These are phyloP conservation scores for Parietaria judaica DNA, from an alignment of 306 rosid species.

Conservation along the genomic window DNA sequence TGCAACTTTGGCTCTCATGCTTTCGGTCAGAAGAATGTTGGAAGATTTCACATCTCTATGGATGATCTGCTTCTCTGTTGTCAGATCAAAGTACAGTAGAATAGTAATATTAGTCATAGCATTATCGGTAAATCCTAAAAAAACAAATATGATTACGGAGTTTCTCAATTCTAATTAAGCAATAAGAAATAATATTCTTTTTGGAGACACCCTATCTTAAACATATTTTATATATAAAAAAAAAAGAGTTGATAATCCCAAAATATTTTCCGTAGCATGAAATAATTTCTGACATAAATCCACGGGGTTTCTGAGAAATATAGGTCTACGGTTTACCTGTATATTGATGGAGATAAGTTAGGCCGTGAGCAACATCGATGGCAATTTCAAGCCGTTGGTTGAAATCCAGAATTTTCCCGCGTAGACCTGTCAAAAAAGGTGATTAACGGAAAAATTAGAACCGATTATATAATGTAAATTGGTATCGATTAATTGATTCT, in stretches of 20 bases:
- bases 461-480: constrained; percentile 12
- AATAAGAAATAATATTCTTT: too few species aligned
- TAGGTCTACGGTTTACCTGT: constrained; percentile 45
- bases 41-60: constrained; percentile 96
- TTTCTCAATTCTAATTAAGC: too few species aligned
- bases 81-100: constrained; percentile 19
- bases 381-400: constrained; percentile 94
- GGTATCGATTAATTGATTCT: constrained; percentile 9
- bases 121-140: too few species aligned
- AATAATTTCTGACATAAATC: too few species aligned
- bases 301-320: neutral
- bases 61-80: constrained; percentile 82
- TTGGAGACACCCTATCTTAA: too few species aligned
- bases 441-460: constrained; percentile 15
- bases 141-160: too few species aligned
- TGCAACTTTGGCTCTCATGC: constrained; percentile 95
- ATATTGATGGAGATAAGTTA: constrained; percentile 83
- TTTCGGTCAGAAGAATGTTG: constrained; percentile 94
- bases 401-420: constrained; percentile 73
- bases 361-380: constrained; percentile 95
- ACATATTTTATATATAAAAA: too few species aligned
- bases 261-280: too few species aligned
- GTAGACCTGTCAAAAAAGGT: constrained; percentile 47
- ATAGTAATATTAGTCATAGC: constrained; percentile 3
- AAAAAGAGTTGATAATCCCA: too few species aligned